Evolutionary conservation across 148 eudicot genomes (phyloP), one percentile per base, ranked within the genome.

Genomic region (Chenopodium album): DNA sequence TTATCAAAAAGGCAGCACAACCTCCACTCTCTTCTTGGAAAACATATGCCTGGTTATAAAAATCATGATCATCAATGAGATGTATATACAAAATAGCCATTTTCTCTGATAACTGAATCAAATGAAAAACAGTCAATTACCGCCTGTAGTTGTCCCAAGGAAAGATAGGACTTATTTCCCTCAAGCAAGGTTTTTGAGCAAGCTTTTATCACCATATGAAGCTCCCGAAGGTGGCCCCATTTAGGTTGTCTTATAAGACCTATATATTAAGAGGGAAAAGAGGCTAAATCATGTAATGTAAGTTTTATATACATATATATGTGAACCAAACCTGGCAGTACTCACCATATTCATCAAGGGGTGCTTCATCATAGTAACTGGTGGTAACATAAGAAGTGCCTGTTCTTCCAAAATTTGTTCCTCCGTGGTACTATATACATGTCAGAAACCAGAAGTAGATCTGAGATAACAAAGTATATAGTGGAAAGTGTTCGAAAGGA

Each of bases 221-320:
- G 48, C n/a, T 89, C 86, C 78, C 79, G 88, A 31, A 91, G 89
- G 80, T 91, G 94, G 6, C 94, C 94, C 86, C 88, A 91, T 88
- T 91, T 91, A 8, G 94, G 94, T 78, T 91, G 90, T 79, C 91
- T 85, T 14, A 88, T 71, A 64, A 91, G 84, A 59, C 94, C 92
- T 91, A 46, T 9, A 62, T 19, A 50, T 68, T n/a, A 4, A 16
- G 20, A 16, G 28, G 23, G 28, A 17, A 13, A 62, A 34, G 3
- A 52, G 5, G 5, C 6, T 6, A 41, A 41, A 41, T 41, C 8
- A 41, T 41, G 44, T 41, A 41, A 41, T 41, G 44, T 41, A 41
- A 41, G 44, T 41, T 41, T 41, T 41, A 41, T 41, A 41, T 6
- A 41, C 9, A 32, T 22, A n/a, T 11, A 59, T 19, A 47, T 67